Conservation (phyloP, 1,139 yeast genomes). For the Pichiaceae sp. region DNA sequence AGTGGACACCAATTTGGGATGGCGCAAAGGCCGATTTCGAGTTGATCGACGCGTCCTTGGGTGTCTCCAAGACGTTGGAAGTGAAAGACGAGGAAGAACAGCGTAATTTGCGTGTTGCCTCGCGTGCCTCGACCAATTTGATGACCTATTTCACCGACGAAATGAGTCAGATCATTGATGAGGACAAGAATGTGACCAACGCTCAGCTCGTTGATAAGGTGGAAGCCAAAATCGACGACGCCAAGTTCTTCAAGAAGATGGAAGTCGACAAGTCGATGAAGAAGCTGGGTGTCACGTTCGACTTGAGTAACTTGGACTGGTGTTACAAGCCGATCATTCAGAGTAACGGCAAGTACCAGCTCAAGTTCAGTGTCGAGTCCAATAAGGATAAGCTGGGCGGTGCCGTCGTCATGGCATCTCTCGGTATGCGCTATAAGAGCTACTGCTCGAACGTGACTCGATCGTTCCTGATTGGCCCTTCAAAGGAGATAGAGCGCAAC, state of each 20-base stretch:
- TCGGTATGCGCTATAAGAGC: conserved; percentile 82
- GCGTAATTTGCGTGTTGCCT: conserved; percentile 55
- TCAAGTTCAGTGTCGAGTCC: conserved; percentile 79
- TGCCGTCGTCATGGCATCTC: conserved; percentile 75
- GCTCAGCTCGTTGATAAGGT: conserved; percentile 65
- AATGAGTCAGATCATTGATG: conserved; percentile 83
- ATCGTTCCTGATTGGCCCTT: conserved; percentile 86
- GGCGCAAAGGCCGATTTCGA: conserved; percentile 29
- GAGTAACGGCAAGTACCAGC: conserved; percentile 79
- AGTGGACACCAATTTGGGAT: conserved; percentile 61
- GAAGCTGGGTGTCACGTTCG: conserved; percentile 51
- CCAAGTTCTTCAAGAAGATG: conserved; percentile 46
- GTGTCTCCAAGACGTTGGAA: conserved; percentile 55
- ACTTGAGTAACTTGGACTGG: conserved; percentile 80
- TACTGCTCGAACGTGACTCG: conserved; percentile 87
- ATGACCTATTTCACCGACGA: conserved; percentile 83
- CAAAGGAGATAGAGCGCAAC: conserved; percentile 67
- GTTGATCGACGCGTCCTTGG: conserved; percentile 49
- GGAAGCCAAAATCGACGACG: conserved; percentile 75
- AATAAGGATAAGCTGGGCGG: conserved; percentile 60
- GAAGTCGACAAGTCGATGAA: conserved; percentile 52
- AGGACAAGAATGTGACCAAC: conserved; percentile 71
- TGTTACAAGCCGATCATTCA: conserved; percentile 89
- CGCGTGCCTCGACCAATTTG: conserved; percentile 71
- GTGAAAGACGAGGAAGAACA: conserved; percentile 77